Base-by-base conservation (phyloP, 495 filamentous ascomycete species). In the Aspergillus saccharolyticus region DNA sequence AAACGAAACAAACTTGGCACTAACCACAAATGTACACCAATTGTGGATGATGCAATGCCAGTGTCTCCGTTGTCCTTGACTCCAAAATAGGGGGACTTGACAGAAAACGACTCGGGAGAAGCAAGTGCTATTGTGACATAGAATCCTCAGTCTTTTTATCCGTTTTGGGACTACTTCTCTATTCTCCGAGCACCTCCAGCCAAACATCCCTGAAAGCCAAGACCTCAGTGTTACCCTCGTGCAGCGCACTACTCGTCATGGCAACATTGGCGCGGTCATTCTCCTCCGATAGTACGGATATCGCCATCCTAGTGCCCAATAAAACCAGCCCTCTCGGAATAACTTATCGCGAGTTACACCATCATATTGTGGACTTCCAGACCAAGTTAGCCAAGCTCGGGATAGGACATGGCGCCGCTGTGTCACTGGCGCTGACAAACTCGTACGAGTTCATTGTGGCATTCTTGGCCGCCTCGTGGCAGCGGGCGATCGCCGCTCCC, bases 371-470 rank as follows among this genome's bases (percentile, higher is more conserved):
- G 51, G 69, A 75, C 21, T 90, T 91, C 71, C 89, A 91, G 71
- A 72, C 73, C 59, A 85, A 87, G 71, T 80, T 93, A 39, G 89
- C 89, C 14, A 75, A 75, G 42, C 74, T 91, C 53, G 89, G 89
- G 46, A 81, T 91, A 52, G 70, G 76, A 44, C 75, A 80, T 42
- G 75, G 79, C 44, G 78, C 81, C 12, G 83, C 89, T 21, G 86
- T 93, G 44, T 90, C 88, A 19, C 89, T 91, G 57, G 84, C 88
- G 1, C 79, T 88, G 17, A 81, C 85, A 24, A 93, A 93, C 70
- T 87, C 85, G 24, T 89, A 88, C 66, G 88, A 89, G 71, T 91
- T 91, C 72, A 84, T 91, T 62, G 82, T 91, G 54, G 82, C 87
- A 1, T 94, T 94, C 74, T 78, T 94, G 20, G 89, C 88, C 16